Conservation (phyloP, 768 basidiomycete species). For the Neoboletus brunneissimus region DNA sequence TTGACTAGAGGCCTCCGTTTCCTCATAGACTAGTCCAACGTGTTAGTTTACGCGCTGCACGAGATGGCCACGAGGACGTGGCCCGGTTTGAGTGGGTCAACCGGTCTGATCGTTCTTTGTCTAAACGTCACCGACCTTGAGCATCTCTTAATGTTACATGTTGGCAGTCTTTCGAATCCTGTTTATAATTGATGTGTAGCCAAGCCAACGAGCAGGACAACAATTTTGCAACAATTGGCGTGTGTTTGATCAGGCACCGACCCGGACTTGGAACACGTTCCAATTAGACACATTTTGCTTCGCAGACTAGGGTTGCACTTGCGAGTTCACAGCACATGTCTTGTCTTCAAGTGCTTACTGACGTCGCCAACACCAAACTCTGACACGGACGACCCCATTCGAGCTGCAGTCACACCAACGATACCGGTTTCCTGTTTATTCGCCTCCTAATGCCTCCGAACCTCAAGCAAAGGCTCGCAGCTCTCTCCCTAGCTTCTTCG, state of each 20-base stretch:
- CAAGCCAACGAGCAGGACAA: not conserved
- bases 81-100: no score
- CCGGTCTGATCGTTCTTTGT: no score
- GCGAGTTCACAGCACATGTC: constrained; percentile 14
- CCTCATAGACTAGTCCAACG: no score
- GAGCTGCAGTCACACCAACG: not conserved
- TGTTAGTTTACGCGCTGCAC: no score
- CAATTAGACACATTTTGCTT: constrained; percentile 1
- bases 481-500: constrained; percentile 54
- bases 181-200: not conserved
- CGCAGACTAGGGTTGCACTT: constrained; percentile 1
- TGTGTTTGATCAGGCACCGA: not conserved
- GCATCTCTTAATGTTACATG: no score
- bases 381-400: not conserved
- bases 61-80: no score
- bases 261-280: not conserved
- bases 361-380: not conserved
- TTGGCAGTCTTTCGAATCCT: no score
- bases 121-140: no score
- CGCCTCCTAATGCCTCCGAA: constrained; percentile 33
- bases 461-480: constrained; percentile 66
- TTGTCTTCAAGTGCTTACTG: not conserved
- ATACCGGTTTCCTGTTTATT: not conserved
- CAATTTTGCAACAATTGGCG: not conserved
- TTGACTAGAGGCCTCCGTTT: no score